Percentiles rank a stretch among this genome's conserved stretches.
These are phyloP conservation scores for Vanrija sp. DNA, from an alignment of 1,284 basidiomycete species.

Conservation along the genomic window DNA sequence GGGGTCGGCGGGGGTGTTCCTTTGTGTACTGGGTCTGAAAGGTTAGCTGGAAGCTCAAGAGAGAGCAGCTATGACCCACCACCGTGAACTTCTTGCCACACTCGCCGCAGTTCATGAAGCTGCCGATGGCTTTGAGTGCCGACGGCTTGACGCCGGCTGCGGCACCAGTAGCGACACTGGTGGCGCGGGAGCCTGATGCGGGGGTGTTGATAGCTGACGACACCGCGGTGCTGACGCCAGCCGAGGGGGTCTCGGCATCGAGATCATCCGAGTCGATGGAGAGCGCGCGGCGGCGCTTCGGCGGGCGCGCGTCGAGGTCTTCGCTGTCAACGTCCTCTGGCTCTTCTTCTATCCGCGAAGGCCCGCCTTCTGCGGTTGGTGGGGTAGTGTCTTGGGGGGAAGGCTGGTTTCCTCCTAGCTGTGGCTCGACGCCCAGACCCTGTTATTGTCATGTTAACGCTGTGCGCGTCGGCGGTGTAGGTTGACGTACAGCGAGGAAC, in stretches of 20 bases:
- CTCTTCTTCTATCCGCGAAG: slow-evolving; percentile 4
- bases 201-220: slow-evolving; percentile 27
- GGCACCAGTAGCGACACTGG: slow-evolving; percentile 9
- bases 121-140: slow-evolving; percentile 64
- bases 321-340: slow-evolving; percentile 17
- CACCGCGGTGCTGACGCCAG: slow-evolving; percentile 13
- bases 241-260: slow-evolving; percentile 46
- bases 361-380: background rate
- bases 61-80: slow-evolving; percentile 54
- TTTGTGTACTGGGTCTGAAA: slow-evolving; percentile 76
- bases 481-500: slow-evolving; percentile 67
- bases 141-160: slow-evolving; percentile 43
- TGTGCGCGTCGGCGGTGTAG: no score
- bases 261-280: slow-evolving; percentile 63
- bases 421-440: slow-evolving; percentile 44
- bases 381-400: background rate
- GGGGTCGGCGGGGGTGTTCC: slow-evolving; percentile 57
- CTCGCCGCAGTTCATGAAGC: slow-evolving; percentile 73
- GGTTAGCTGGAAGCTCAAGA: background rate
- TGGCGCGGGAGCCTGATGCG: slow-evolving; percentile 52
- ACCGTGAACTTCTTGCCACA: slow-evolving; percentile 85
- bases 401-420: slow-evolving; percentile 2
- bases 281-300: slow-evolving; percentile 39
- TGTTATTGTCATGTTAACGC: slow-evolving; percentile 15
- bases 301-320: slow-evolving; percentile 30